Evolutionary conservation across 192 early-diverging fungal species (phyloP).

Genomic region (Linnemannia elongata): DNA sequence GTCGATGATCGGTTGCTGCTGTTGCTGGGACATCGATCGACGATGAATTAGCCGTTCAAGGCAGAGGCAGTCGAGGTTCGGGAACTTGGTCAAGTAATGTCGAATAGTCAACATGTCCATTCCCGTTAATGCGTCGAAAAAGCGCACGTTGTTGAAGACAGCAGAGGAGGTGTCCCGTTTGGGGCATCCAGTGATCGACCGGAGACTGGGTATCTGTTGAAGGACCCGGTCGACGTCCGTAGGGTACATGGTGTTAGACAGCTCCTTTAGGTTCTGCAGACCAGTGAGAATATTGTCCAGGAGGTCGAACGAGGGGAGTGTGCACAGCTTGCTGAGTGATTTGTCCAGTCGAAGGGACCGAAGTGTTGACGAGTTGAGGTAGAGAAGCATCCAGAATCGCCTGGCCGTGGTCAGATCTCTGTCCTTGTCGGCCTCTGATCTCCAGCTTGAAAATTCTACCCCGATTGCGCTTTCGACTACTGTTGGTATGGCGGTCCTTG

Average conservation of each 20-base stretch:
- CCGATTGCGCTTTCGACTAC: background rate
- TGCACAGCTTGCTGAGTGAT: background rate
- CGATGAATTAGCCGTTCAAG: background rate
- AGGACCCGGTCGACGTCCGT: background rate
- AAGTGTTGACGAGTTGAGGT: background rate
- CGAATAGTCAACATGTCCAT: background rate
- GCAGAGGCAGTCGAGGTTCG: background rate
- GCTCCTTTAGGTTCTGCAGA: background rate
- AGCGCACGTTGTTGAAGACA: background rate
- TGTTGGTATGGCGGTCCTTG: background rate
- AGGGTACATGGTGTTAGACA: background rate
- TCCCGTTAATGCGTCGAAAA: background rate
- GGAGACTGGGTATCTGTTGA: background rate
- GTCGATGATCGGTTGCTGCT: background rate
- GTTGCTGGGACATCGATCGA: background rate
- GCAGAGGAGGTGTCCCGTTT: background rate
- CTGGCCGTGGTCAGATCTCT: background rate
- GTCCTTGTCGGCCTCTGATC: background rate
- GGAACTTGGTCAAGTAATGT: background rate
- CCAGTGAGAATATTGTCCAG: background rate
- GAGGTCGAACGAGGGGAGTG: background rate
- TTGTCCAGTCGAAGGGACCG: background rate
- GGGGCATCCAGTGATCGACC: background rate
- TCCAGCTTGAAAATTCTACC: background rate
- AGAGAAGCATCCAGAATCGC: background rate